Base-by-base conservation (phyloP, 441 rosid species). In the Jatropha multifida region DNA sequence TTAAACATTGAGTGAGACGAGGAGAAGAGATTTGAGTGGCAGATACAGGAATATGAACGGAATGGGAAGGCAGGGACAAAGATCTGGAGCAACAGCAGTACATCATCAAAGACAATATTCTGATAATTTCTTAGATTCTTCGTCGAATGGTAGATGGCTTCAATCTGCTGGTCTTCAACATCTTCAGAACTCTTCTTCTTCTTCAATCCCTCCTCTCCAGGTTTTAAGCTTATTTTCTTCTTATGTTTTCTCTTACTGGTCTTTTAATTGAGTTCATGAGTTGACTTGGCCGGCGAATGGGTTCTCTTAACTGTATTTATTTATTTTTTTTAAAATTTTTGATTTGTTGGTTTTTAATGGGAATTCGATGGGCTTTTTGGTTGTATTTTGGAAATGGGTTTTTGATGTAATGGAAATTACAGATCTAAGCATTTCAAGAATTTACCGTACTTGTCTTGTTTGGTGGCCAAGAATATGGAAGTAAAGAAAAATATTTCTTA, bases 141-240 rank as follows among this genome's bases (percentile, higher is more conserved):
- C 93, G 7, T 87, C 97, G 38, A 94, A 89, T 80, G 94, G 91
- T 61, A 79, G 96, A 78, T 96, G 98, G 99, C 94, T 96, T 71
- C 98, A 92, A 78, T 93, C 99, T 5, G 87, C 91, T 49, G 99
- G 99, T 38, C 90, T 95, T 49, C 99, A 90, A 81, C 95, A 95
- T 70, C 90, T 93, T 11, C 95, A 90, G 4, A 74, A 55, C 44
- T 69, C 82, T 74, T 82, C 92, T 55, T 67, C 79, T 66, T 87
- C 85, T 73, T 85, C 88, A 48, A 76, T 88, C 64, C 95, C 86
- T 77, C 79, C 83, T 54, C 92, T 88, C 62, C 96, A 89, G 93
- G 93, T 89, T 63, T 7, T 46, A 40, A 60, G 14, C 40, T 27
- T 3, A 5, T 52, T 38, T 10, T 4, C 26, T 18, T 41, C 5